Percentiles rank a stretch among this genome's conserved stretches.
phyloP scores from a whole-genome alignment of 371 early-diverging fungal genomes.

The Lichtheimia ornata region DNA sequence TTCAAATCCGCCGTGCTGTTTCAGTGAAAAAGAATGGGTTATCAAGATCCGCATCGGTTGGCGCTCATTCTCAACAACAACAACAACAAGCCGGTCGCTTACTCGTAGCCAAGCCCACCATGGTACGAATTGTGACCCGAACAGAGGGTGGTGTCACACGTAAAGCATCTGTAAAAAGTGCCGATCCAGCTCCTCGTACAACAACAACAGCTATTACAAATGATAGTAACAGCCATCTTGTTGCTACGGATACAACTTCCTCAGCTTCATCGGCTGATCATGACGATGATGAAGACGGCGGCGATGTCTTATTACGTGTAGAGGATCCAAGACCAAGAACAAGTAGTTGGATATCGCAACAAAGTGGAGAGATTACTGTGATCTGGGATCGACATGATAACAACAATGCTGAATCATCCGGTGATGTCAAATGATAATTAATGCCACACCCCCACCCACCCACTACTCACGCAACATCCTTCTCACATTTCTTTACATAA shows the following conservation, averaged over 20 bases:
- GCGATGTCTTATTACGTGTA: not conserved
- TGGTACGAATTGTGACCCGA: slow-evolving; percentile 28
- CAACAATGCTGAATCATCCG: not conserved
- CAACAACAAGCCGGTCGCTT: slow-evolving; percentile 8
- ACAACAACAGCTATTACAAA: too few species aligned
- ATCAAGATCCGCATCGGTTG: slow-evolving; percentile 14
- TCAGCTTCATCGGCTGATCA: not conserved
- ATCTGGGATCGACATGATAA: slow-evolving; percentile 21
- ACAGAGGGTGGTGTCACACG: slow-evolving; percentile 22
- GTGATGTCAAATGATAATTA: not conserved
- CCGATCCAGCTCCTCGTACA: slow-evolving; percentile 3
- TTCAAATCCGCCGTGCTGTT: slow-evolving; percentile 24
- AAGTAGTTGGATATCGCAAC: slow-evolving; percentile 18
- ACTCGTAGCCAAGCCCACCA: slow-evolving; percentile 25
- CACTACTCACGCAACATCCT: too few species aligned
- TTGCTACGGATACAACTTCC: too few species aligned
- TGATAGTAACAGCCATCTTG: too few species aligned
- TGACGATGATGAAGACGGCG: not conserved
- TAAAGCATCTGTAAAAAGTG: slow-evolving; percentile 28
- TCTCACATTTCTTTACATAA: too few species aligned
- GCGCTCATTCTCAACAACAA: slow-evolving; percentile 2
- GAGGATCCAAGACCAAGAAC: slow-evolving; percentile 5
- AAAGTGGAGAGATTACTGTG: slow-evolving; percentile 41
- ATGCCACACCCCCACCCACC: too few species aligned
- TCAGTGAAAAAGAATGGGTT: slow-evolving; percentile 27